Evolutionary conservation across 805 yeast species (phyloP).

Genomic region (Hanseniaspora mollemarum): DNA sequence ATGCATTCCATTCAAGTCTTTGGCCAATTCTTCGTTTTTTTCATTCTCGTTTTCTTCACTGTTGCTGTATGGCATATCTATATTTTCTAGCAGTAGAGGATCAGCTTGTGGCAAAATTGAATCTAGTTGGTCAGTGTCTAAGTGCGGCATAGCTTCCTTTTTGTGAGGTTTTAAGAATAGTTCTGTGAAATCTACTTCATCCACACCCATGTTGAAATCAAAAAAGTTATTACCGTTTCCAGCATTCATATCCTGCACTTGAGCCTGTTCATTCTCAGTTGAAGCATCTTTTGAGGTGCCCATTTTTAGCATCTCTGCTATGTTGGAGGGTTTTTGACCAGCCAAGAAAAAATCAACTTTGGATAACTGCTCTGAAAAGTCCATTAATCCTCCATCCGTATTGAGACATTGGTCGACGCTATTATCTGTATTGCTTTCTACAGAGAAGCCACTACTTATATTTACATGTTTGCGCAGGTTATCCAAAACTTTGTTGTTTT

Average conservation of each 20-base stretch:
- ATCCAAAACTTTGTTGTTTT: neutral
- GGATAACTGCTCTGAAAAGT: neutral
- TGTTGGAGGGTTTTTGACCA: neutral
- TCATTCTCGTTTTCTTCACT: neutral
- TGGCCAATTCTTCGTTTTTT: neutral
- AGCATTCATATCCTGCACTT: neutral
- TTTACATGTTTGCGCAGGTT: slow-evolving; percentile 1
- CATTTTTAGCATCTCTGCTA: neutral
- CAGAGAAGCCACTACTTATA: neutral
- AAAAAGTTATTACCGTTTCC: neutral
- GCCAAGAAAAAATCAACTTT: neutral
- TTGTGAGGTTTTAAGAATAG: slow-evolving; percentile 25
- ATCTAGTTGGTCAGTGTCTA: neutral
- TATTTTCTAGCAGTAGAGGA: neutral
- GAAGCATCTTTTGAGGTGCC: neutral
- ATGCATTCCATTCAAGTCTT: neutral
- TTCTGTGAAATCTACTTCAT: slow-evolving; percentile 31
- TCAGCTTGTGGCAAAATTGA: neutral
- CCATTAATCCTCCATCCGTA: neutral
- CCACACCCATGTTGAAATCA: slow-evolving; percentile 3
- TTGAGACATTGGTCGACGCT: neutral
- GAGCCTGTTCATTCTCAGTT: neutral
- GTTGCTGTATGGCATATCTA: neutral
- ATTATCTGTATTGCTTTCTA: neutral
- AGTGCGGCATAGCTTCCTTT: neutral